These are phyloP conservation scores for Sugiyamaella paludigena DNA, from an alignment of 1,139 yeast species.

Conservation along the genomic window DNA sequence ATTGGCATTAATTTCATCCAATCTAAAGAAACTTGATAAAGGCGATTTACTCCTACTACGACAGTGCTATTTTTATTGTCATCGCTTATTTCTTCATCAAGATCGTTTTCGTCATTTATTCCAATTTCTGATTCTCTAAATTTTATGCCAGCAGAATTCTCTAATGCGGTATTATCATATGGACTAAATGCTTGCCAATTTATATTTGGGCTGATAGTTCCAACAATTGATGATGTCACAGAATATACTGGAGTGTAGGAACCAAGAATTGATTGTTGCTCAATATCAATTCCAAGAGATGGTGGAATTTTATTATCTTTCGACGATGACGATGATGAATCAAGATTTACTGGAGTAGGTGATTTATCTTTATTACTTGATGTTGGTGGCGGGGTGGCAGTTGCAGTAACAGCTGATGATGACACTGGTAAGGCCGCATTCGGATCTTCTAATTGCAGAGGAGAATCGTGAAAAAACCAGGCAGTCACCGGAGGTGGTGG, in stretches of 20 bases:
- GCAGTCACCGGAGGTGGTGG: constrained; percentile 21
- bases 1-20: constrained; percentile 34
- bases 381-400: constrained; percentile 8
- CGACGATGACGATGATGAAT: not conserved
- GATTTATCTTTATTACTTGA: not conserved
- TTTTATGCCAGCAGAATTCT: not conserved
- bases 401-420: too few species aligned
- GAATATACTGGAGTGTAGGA: constrained; percentile 20
- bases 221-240: constrained; percentile 26
- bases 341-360: not conserved
- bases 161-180: constrained; percentile 25
- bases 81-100: constrained; percentile 13
- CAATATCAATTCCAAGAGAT: not conserved
- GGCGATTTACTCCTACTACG: constrained; percentile 38
- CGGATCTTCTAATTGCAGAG: constrained; percentile 40
- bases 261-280: not conserved
- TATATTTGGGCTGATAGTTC: constrained; percentile 31
- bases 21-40: constrained; percentile 35
- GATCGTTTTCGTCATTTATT: constrained; percentile 11
- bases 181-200: constrained; percentile 43
- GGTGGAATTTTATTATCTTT: not conserved
- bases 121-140: constrained; percentile 3
- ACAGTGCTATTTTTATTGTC: constrained; percentile 22
- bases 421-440: constrained; percentile 36
- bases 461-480: constrained; percentile 42